These are phyloP conservation scores for Cladophialophora chaetospira DNA, from an alignment of 2,329 filamentous ascomycete genomes.

Conservation along the genomic window DNA sequence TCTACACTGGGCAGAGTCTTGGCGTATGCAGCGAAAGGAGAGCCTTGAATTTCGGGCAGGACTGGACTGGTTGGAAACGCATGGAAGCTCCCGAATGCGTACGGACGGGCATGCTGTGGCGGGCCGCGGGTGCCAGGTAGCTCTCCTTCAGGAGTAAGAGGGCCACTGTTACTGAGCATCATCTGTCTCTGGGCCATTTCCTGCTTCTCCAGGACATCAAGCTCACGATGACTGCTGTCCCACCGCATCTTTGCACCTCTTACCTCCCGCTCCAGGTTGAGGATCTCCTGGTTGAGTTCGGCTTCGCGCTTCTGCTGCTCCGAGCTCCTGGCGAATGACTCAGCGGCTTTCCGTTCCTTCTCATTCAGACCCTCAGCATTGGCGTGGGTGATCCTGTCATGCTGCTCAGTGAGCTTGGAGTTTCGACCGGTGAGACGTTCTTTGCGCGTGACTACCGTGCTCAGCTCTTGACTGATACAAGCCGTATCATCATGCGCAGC, in stretches of 20 bases:
- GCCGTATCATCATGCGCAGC: constrained; percentile 57
- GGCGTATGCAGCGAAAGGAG: constrained; percentile 34
- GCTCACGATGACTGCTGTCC: constrained; percentile 42
- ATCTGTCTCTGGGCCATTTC: constrained; percentile 44
- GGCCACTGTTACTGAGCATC: constrained; percentile 46
- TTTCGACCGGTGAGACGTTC: constrained; percentile 62
- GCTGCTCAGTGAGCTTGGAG: constrained; percentile 62
- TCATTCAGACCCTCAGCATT: constrained; percentile 61
- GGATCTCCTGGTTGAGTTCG: constrained; percentile 45
- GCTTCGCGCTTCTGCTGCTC: constrained; percentile 49
- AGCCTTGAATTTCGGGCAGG: constrained; percentile 28
- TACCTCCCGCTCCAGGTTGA: constrained; percentile 43
- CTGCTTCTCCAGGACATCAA: constrained; percentile 30
- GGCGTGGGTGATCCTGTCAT: constrained; percentile 60
- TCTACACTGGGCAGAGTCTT: constrained; percentile 28
- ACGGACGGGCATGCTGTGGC: constrained; percentile 31
- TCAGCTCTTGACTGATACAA: constrained; percentile 37
- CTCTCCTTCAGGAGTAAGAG: constrained; percentile 61
- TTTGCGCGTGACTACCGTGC: constrained; percentile 53
- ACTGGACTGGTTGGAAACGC: constrained; percentile 33
- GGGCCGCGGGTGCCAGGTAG: constrained; percentile 55
- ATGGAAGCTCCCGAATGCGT: constrained; percentile 32
- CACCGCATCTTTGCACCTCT: constrained; percentile 19
- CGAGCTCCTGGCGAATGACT: constrained; percentile 49
- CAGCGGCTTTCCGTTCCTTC: constrained; percentile 53